Percentiles rank a stretch among this genome's conserved stretches.
phyloP scores from a whole-genome alignment of 2,329 filamentous ascomycete genomes.

The Arachnomyces sp. region DNA sequence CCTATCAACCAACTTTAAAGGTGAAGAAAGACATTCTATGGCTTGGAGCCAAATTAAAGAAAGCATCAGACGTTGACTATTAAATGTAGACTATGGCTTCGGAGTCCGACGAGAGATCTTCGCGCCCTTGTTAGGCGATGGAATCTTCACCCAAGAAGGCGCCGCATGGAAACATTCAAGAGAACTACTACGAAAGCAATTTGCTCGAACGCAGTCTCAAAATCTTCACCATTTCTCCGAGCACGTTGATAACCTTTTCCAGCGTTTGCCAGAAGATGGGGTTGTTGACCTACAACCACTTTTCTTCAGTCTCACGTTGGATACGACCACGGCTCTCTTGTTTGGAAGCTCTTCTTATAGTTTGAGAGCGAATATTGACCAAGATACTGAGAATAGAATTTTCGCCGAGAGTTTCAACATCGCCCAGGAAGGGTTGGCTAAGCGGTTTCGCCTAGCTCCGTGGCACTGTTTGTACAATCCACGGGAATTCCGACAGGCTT shows the following conservation, averaged over 20 bases:
- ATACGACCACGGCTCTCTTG: constrained; percentile 29
- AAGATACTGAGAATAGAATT: constrained; percentile 6
- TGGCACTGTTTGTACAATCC: constrained; percentile 24
- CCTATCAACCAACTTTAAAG: constrained; percentile 11
- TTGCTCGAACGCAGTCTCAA: constrained; percentile 24
- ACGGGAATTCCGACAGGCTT: constrained; percentile 21
- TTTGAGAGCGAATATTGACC: constrained; percentile 12
- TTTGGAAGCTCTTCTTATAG: constrained; percentile 25
- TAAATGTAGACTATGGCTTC: constrained; percentile 4
- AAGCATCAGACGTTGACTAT: neutral
- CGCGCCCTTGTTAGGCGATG: constrained; percentile 7
- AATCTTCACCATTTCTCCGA: constrained; percentile 25
- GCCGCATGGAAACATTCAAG: constrained; percentile 21
- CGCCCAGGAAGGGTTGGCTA: constrained; percentile 18
- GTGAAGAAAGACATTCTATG: neutral
- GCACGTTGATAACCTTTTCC: constrained; percentile 27
- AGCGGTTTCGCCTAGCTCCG: constrained; percentile 23
- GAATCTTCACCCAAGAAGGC: constrained; percentile 16
- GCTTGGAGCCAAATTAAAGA: neutral
- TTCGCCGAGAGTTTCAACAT: constrained; percentile 19
- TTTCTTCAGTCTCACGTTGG: constrained; percentile 32
- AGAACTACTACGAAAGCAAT: constrained; percentile 28
- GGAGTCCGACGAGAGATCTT: constrained; percentile 6
- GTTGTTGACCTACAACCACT: constrained; percentile 26
- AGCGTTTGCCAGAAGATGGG: constrained; percentile 13